Conservation (phyloP, 106 monocot species). For the Ottelia alismoides region DNA sequence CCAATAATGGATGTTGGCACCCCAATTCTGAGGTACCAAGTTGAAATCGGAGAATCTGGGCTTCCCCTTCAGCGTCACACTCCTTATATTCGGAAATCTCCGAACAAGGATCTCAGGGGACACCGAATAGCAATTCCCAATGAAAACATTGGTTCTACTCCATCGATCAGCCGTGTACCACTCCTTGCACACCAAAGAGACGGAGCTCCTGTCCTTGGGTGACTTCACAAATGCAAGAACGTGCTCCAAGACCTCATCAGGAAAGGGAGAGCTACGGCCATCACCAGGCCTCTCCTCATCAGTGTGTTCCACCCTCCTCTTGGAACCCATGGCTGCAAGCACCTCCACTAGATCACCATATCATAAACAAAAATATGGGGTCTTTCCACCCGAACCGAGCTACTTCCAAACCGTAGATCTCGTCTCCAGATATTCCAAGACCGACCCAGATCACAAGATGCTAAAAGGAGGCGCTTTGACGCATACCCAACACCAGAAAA, state of each 20-base stretch:
- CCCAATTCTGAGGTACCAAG: conserved; percentile 67
- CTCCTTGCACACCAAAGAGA: conserved; percentile 29
- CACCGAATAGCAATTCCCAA: conserved; percentile 70
- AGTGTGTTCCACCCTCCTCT: too few relatives aligned
- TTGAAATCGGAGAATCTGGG: conserved; percentile 89
- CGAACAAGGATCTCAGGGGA: conserved; percentile 15
- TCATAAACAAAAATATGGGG: too few relatives aligned
- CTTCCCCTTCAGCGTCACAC: conserved; percentile 62
- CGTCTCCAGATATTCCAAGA: too few relatives aligned
- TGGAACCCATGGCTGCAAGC: too few relatives aligned
- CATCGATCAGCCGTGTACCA: conserved; percentile 38
- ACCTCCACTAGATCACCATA: too few relatives aligned
- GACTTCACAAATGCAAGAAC: conserved; percentile 41
- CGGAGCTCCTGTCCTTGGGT: conserved; percentile 47
- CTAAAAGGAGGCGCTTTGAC: too few relatives aligned
- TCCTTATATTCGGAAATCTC: conserved; percentile 36
- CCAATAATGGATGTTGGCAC: conserved; percentile 46
- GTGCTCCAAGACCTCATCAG: conserved; percentile 71
- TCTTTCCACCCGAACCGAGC: too few relatives aligned
- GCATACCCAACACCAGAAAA: too few relatives aligned
- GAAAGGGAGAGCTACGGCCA: too few relatives aligned
- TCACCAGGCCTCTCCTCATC: too few relatives aligned
- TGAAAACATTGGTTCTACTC: conserved; percentile 37
- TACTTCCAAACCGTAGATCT: too few relatives aligned
- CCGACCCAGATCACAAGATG: too few relatives aligned